Conservation (phyloP, 2,329 filamentous ascomycete species). For the Alternaria sp. region DNA sequence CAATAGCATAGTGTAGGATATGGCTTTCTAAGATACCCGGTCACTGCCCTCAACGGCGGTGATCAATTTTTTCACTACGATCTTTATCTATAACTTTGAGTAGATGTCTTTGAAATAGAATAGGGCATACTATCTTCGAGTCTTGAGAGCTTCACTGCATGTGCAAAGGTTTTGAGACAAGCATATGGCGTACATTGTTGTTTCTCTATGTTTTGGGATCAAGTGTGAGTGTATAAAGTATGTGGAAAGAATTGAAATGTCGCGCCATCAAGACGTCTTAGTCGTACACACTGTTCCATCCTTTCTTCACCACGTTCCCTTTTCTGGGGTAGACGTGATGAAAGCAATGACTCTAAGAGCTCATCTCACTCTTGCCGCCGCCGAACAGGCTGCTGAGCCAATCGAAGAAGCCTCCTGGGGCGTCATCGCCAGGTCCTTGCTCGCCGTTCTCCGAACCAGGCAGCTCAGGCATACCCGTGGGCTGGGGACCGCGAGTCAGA, state of each 20-base stretch:
- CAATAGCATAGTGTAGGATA: constrained; percentile 7
- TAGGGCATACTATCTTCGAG: background rate
- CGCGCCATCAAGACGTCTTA: constrained; percentile 4
- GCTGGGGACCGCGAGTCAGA: constrained; percentile 21
- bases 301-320: background rate
- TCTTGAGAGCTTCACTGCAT: background rate
- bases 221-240: background rate
- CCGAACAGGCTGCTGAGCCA: constrained; percentile 20
- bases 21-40: constrained; percentile 39
- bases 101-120: background rate
- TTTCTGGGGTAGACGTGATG: background rate
- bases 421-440: constrained; percentile 1
- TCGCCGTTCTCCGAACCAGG: constrained; percentile 3
- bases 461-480: constrained; percentile 14
- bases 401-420: constrained; percentile 11
- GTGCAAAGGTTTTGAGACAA: background rate
- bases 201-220: background rate
- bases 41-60: constrained; percentile 39
- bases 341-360: background rate
- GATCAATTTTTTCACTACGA: constrained; percentile 22
- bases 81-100: constrained; percentile 1
- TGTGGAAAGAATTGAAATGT: background rate
- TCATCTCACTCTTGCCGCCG: constrained; percentile 5
- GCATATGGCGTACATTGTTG: background rate
- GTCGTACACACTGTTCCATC: background rate